These are phyloP conservation scores for Phaseolus coccineus DNA, from an alignment of 331 rosid genomes.

Conservation along the genomic window DNA sequence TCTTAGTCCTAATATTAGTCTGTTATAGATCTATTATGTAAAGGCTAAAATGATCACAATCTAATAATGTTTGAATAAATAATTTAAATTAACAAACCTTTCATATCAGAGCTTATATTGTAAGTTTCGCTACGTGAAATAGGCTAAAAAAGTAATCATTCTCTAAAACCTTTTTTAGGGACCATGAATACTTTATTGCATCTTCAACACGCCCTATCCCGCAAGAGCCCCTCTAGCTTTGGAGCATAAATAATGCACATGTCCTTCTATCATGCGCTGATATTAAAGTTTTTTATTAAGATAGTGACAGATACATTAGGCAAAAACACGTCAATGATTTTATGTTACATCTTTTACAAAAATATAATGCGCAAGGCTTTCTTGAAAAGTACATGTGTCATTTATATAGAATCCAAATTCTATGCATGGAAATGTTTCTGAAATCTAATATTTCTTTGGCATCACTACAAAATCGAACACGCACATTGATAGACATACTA, in stretches of 20 bases:
- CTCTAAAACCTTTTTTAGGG: background rate
- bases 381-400: background rate
- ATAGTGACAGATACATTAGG: background rate
- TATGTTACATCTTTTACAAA: background rate
- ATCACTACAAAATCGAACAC: too few species aligned
- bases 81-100: background rate
- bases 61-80: background rate
- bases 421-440: background rate
- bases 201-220: background rate
- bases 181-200: background rate
- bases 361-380: background rate
- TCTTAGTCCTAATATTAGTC: background rate
- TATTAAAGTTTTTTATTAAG: background rate
- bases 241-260: background rate
- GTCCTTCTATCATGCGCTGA: background rate
- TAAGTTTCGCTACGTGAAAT: background rate
- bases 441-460: too few species aligned
- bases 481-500: too few species aligned
- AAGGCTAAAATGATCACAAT: background rate
- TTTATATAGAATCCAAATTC: background rate
- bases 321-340: background rate
- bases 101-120: background rate
- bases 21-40: background rate
- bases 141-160: background rate
- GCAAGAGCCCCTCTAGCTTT: background rate